These are phyloP conservation scores for Neofusicoccum laricinum DNA, from an alignment of 2,329 filamentous ascomycete species.

Conservation along the genomic window DNA sequence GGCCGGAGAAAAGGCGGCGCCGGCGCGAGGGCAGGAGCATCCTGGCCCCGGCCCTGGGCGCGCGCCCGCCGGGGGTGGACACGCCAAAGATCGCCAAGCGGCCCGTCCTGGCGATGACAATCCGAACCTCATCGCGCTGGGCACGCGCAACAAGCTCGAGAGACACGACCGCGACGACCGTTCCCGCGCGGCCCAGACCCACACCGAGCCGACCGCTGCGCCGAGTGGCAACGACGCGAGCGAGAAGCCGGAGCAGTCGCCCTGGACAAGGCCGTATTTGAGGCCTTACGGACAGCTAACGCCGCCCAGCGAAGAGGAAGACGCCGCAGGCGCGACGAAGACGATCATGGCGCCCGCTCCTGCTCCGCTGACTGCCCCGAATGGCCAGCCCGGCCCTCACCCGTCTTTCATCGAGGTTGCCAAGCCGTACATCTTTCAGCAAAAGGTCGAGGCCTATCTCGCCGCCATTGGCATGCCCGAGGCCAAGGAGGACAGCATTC, in stretches of 20 bases:
- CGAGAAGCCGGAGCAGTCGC: background rate
- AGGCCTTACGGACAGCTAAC: background rate
- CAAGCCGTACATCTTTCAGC: conserved; percentile 78
- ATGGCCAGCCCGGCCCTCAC: conserved; percentile 47
- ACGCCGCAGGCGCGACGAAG: background rate
- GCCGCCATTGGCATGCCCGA: conserved; percentile 68
- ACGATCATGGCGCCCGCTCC: conserved; percentile 30
- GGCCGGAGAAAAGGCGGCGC: background rate
- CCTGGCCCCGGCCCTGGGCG: background rate
- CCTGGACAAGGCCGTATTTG: background rate
- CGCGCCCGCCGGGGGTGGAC: background rate
- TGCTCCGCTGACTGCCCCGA: conserved; percentile 22
- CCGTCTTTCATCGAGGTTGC: conserved; percentile 63
- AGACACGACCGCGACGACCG: background rate
- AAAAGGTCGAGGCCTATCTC: conserved; percentile 72
- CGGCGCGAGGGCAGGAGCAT: background rate
- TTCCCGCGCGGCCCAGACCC: background rate
- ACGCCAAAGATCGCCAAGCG: background rate
- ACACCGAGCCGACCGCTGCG: background rate
- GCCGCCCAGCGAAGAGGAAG: background rate
- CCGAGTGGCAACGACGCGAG: background rate
- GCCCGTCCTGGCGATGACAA: background rate
- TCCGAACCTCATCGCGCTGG: conserved; percentile 13
- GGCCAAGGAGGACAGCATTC: conserved; percentile 73
- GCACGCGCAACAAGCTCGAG: background rate